A percentile compares a stretch with the other conserved stretches of the same genome.
phyloP scores from a whole-genome alignment of 805 yeast species.

The Ogataea pini region DNA sequence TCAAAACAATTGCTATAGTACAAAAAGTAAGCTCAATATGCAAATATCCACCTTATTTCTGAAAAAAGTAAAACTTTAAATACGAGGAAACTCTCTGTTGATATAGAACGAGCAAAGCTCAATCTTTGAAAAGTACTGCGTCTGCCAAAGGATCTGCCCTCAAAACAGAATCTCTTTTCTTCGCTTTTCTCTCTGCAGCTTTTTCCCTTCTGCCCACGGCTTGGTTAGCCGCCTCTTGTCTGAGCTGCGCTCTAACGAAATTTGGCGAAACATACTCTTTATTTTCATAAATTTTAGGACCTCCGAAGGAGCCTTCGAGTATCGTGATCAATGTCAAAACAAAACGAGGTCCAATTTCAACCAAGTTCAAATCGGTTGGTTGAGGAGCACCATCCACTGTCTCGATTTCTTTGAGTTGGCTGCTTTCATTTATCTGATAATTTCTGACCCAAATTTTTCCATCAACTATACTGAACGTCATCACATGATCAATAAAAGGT shows the following conservation, averaged over 20 bases:
- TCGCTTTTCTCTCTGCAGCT: constrained; percentile 72
- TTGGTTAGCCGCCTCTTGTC: constrained; percentile 74
- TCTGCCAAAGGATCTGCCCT: constrained; percentile 83
- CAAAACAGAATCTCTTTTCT: constrained; percentile 71
- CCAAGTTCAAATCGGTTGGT: constrained; percentile 66
- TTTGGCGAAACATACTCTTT: constrained; percentile 97
- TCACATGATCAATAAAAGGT: constrained; percentile 93
- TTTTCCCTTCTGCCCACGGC: constrained; percentile 80
- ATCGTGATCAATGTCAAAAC: constrained; percentile 90
- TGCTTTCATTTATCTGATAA: constrained; percentile 76
- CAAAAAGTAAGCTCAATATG: no score
- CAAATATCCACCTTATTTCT: no score
- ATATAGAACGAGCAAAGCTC: not conserved
- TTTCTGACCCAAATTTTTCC: constrained; percentile 94
- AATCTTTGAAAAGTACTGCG: constrained; percentile 65
- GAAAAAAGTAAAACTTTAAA: not conserved
- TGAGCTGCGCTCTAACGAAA: constrained; percentile 85
- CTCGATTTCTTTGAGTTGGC: constrained; percentile 40
- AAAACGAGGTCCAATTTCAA: constrained; percentile 96
- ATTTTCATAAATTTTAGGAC: constrained; percentile 96
- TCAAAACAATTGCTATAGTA: no score
- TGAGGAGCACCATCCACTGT: constrained; percentile 24
- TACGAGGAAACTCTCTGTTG: not conserved
- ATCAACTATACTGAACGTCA: constrained; percentile 91
- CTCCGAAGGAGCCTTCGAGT: constrained; percentile 95